A percentile compares a stretch with the other conserved stretches of the same genome.
Conservation (phyloP, 495 filamentous ascomycete genomes). For the Penicillium coffeae region DNA sequence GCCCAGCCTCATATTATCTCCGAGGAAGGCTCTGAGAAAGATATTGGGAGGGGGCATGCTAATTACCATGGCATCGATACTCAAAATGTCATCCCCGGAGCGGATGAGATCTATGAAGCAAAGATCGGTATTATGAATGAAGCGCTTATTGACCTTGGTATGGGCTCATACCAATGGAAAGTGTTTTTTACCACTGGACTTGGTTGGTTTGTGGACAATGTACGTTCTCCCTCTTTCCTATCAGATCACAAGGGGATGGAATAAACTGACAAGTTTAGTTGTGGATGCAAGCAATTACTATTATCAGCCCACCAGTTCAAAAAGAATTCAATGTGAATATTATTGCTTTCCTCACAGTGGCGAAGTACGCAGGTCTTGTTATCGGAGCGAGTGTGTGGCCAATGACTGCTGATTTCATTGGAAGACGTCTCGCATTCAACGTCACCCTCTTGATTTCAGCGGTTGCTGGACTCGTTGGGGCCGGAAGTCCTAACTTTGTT, state of each 20-base stretch:
- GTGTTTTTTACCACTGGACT: slow-evolving; percentile 69
- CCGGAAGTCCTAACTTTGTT: slow-evolving; percentile 21
- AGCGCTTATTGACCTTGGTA: slow-evolving; percentile 65
- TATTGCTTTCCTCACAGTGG: background rate
- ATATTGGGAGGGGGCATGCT: too few species aligned
- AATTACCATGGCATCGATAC: too few species aligned
- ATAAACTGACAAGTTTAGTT: slow-evolving; percentile 3
- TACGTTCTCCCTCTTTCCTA: too few species aligned
- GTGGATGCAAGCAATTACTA: slow-evolving; percentile 14
- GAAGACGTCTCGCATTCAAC: slow-evolving; percentile 22
- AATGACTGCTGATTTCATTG: slow-evolving; percentile 22
- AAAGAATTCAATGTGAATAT: slow-evolving; percentile 5
- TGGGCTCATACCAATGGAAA: slow-evolving; percentile 75
- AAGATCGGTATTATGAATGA: slow-evolving; percentile 49
- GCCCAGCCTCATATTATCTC: too few species aligned
- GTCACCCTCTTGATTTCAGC: slow-evolving; percentile 23
- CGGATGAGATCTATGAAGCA: slow-evolving; percentile 21
- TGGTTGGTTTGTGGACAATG: slow-evolving; percentile 57
- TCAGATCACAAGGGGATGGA: too few species aligned
- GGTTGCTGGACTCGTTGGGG: slow-evolving; percentile 23
- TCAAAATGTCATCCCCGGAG: slow-evolving; percentile 7
- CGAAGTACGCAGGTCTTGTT: slow-evolving; percentile 18
- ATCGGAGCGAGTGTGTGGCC: slow-evolving; percentile 22
- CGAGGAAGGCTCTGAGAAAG: too few species aligned
- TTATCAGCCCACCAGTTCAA: slow-evolving; percentile 1